phyloP scores from a whole-genome alignment of 1,284 basidiomycete genomes.

The Apiotrichum mycotoxinovorans region DNA sequence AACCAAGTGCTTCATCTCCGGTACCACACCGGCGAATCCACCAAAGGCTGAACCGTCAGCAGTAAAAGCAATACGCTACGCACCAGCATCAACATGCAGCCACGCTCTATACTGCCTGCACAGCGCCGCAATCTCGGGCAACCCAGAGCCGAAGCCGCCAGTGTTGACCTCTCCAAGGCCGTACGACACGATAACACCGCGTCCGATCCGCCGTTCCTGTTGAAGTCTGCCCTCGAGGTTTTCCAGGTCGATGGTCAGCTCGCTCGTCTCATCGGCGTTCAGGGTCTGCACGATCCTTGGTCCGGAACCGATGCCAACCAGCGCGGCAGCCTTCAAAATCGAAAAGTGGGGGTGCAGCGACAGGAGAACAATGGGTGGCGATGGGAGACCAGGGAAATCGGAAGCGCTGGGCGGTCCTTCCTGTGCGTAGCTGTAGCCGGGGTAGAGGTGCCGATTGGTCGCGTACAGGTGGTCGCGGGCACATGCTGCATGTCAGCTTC shows the following conservation, averaged over 20 bases:
- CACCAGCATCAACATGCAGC: slow-evolving; percentile 56
- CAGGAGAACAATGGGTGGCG: slow-evolving; percentile 50
- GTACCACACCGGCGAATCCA: slow-evolving; percentile 52
- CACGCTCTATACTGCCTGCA: slow-evolving; percentile 52
- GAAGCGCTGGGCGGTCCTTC: slow-evolving; percentile 40
- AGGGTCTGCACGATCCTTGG: slow-evolving; percentile 47
- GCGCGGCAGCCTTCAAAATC: slow-evolving; percentile 52
- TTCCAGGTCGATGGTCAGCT: slow-evolving; percentile 49
- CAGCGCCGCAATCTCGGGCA: slow-evolving; percentile 43
- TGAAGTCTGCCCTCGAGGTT: slow-evolving; percentile 43
- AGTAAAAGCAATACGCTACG: slow-evolving; percentile 8
- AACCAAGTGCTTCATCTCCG: slow-evolving; percentile 45
- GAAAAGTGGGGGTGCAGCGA: slow-evolving; percentile 53
- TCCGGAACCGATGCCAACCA: slow-evolving; percentile 52
- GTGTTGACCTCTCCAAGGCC: slow-evolving; percentile 57
- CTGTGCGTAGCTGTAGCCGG: slow-evolving; percentile 36
- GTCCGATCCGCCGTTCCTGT: slow-evolving; percentile 29
- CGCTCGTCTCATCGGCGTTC: slow-evolving; percentile 21
- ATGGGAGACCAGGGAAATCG: slow-evolving; percentile 21
- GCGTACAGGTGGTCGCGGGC: slow-evolving; percentile 43
- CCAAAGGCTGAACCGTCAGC: slow-evolving; percentile 51
- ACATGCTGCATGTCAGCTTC: slow-evolving; percentile 31
- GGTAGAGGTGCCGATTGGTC: not conserved
- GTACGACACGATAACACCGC: slow-evolving; percentile 50
- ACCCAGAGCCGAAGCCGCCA: slow-evolving; percentile 48